Conservation (phyloP, 2,329 filamentous ascomycete genomes). For the Fusarium sp. region DNA sequence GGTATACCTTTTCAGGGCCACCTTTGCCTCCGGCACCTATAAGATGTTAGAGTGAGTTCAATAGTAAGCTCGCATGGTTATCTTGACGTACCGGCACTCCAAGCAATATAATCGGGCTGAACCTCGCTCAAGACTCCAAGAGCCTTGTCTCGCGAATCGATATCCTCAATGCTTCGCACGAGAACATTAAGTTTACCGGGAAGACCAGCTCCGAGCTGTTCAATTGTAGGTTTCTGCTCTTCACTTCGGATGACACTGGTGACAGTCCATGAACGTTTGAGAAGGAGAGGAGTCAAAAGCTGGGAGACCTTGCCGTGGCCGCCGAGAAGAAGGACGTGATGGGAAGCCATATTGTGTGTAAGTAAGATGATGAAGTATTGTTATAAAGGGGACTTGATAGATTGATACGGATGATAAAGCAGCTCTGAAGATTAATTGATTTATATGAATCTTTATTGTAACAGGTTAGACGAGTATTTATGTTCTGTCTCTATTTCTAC, state of each 20-base stretch:
- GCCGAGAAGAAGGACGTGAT: slow-evolving; percentile 77
- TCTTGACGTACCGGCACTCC: slow-evolving; percentile 68
- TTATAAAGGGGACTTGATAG: background rate
- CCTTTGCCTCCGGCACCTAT: slow-evolving; percentile 69
- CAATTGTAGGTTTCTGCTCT: slow-evolving; percentile 73
- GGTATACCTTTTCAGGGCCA: slow-evolving; percentile 59
- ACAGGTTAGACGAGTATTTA: slow-evolving; percentile 3
- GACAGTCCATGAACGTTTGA: slow-evolving; percentile 79
- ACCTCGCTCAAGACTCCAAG: slow-evolving; percentile 69
- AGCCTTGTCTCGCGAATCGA: slow-evolving; percentile 72
- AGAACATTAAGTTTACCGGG: slow-evolving; percentile 75
- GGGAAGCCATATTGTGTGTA: slow-evolving; percentile 47
- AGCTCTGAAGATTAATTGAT: background rate
- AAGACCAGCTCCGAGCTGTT: slow-evolving; percentile 67
- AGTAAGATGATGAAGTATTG: background rate
- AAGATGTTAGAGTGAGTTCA: slow-evolving; percentile 16
- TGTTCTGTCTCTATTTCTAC: background rate
- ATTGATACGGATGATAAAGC: background rate
- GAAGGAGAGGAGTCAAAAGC: slow-evolving; percentile 78
- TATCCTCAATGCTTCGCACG: slow-evolving; percentile 76
- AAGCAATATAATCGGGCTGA: slow-evolving; percentile 74
- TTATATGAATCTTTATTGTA: background rate
- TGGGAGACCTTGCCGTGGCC: slow-evolving; percentile 85
- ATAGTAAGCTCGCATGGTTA: background rate
- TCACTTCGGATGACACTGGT: slow-evolving; percentile 80